phyloP scores from a whole-genome alignment of 495 filamentous ascomycete species.

The Viridothelium virens region DNA sequence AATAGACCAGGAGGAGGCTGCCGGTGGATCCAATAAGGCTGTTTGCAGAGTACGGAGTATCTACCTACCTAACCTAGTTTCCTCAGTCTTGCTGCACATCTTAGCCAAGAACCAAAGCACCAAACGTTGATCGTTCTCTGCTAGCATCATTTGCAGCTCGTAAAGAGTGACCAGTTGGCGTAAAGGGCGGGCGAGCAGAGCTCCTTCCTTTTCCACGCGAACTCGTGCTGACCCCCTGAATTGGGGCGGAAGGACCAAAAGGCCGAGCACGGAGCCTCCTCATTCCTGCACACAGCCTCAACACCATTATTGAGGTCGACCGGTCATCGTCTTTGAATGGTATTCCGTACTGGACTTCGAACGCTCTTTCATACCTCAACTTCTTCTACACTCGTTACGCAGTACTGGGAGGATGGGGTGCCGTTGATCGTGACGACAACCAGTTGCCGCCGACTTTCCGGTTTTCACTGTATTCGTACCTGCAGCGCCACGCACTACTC shows the following conservation, averaged over 20 bases:
- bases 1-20: neutral
- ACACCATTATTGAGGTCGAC: neutral
- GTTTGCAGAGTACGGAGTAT: neutral
- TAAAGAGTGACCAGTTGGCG: neutral
- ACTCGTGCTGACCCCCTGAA: neutral
- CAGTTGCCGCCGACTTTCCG: neutral
- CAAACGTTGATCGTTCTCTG: neutral
- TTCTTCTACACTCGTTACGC: neutral
- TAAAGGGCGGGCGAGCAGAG: neutral
- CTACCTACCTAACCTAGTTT: neutral
- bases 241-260: neutral
- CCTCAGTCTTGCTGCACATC: neutral
- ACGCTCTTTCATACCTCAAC: neutral
- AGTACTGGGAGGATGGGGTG: neutral
- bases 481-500: conserved; percentile 10
- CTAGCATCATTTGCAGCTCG: neutral
- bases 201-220: neutral
- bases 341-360: too few relatives aligned
- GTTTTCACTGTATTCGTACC: neutral
- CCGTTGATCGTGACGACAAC: neutral
- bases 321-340: neutral
- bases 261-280: neutral
- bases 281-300: conserved; percentile 7
- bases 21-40: neutral
- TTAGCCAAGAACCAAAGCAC: neutral